Evolutionary conservation across 2,329 filamentous ascomycete genomes (phyloP).

Genomic region (Aureobasidium namibiae): DNA sequence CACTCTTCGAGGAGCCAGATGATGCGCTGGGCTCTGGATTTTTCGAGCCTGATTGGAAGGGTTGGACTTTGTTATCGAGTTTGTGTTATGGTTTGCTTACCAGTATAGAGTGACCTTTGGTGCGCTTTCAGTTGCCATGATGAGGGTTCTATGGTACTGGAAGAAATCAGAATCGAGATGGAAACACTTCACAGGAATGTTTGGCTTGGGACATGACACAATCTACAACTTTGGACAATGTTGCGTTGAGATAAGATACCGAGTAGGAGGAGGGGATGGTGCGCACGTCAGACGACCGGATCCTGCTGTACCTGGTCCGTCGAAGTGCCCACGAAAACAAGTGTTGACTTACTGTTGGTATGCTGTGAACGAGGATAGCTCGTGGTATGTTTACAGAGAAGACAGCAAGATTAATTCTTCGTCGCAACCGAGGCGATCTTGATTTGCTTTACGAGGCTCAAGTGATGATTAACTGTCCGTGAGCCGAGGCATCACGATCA

Average conservation of each 20-base stretch:
- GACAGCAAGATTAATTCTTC: neutral
- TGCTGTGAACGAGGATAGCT: neutral
- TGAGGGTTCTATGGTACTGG: neutral
- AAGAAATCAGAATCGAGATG: neutral
- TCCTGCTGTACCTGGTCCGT: neutral
- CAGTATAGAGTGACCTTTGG: conserved; percentile 58
- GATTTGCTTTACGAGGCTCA: neutral
- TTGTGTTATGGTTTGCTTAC: conserved; percentile 30
- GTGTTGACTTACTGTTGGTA: neutral
- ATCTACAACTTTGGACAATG: neutral
- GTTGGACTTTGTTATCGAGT: neutral
- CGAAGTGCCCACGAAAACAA: neutral
- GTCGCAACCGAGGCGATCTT: neutral
- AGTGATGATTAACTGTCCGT: neutral
- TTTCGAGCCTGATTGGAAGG: conserved; percentile 58
- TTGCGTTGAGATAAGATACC: neutral
- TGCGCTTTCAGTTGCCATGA: conserved; percentile 19
- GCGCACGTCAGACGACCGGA: neutral
- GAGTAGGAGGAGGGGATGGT: neutral
- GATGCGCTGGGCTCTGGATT: conserved; percentile 74
- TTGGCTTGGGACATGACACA: neutral
- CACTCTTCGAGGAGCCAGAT: conserved; percentile 83
- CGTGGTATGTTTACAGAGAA: neutral
- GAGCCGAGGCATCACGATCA: conserved; percentile 2
- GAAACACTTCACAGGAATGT: neutral